phyloP scores from a whole-genome alignment of 306 rosid genomes.

The Pterocarpus macrocarpus region DNA sequence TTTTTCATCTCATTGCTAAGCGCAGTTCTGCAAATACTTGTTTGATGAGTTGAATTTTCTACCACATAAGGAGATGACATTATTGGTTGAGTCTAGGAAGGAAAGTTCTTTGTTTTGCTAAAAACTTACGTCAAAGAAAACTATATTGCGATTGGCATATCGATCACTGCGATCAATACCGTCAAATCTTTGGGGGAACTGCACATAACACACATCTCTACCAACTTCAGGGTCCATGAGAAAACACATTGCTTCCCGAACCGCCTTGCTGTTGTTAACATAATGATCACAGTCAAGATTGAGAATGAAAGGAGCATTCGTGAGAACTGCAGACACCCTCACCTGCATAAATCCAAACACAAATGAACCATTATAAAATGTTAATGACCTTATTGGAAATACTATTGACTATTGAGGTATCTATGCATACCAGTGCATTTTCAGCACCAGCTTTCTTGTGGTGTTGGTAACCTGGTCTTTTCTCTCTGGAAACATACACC shows the following conservation, averaged over 20 bases:
- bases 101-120: constrained; percentile 13
- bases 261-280: constrained; percentile 94
- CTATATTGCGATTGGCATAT: constrained; percentile 95
- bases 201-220: constrained; percentile 84
- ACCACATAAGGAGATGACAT: constrained; percentile 7
- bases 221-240: constrained; percentile 96
- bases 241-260: constrained; percentile 99
- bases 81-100: neutral
- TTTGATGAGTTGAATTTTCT: constrained; percentile 13
- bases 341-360: constrained; percentile 63
- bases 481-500: constrained; percentile 98
- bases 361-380: constrained; percentile 46
- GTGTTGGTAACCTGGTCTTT: constrained; percentile 97
- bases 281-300: constrained; percentile 98
- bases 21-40: constrained; percentile 4
- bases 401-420: neutral
- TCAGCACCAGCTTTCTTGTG: constrained; percentile 99
- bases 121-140: constrained; percentile 96
- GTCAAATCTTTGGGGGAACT: constrained; percentile 98
- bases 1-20: neutral
- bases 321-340: constrained; percentile 95
- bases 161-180: constrained; percentile 99
- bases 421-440: constrained; percentile 81
- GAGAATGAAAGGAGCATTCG: constrained; percentile 98
- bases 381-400: constrained; percentile 29